Evolutionary conservation across 2,329 filamentous ascomycete species (phyloP), one percentile per base, ranked within the genome.

Genomic region (Pseudogymnoascus sp.): DNA sequence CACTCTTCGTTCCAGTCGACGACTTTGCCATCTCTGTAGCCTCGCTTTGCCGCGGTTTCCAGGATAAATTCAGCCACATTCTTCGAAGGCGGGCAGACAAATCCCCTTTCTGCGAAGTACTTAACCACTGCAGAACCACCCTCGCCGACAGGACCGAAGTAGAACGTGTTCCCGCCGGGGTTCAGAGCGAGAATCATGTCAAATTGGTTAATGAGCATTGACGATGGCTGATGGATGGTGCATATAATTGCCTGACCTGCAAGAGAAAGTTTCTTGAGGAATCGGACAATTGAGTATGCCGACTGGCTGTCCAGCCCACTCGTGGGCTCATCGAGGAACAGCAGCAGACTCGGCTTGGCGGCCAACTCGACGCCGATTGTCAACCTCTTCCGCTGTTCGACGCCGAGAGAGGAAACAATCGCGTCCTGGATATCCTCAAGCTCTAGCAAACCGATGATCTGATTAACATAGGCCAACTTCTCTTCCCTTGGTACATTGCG

Each of bases 391-490:
- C 84, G 78, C 69, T 87, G 84, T 65, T 87, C 83, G 1, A 86
- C 81, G 50, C 85, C 85, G 10, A 87, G 76, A 6, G 84, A 84
- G 62, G 82, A 81, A 24, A 89, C 85, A 3, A 89, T 79, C 0
- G 85, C 85, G 46, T 88, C 83, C 14, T 86, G 84, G 63, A 87
- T 89, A 62, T 88, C 85, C 28, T 82, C 76, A 85, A 89, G 88
- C 71, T 85, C 82, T 26, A 89, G 77, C 78, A 89, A 83, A 24
- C 69, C 65, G 26, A 73, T 63, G 22, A 97, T 90, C 71, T 96
- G 89, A 60, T 95, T 87, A n/a, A 96, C 92, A 68, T 96, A 71
- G 82, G 85, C 88, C 3, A 93, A 77, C 79, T 96, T 97, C 72
- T 96, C 91, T 46, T 84, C 78, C 12, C 81, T 82, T 2, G 90